A percentile compares a stretch with the other conserved stretches of the same genome.
Evolutionary conservation across 192 early-diverging fungal genomes (phyloP).

Genomic region (Coemansia sp.): DNA sequence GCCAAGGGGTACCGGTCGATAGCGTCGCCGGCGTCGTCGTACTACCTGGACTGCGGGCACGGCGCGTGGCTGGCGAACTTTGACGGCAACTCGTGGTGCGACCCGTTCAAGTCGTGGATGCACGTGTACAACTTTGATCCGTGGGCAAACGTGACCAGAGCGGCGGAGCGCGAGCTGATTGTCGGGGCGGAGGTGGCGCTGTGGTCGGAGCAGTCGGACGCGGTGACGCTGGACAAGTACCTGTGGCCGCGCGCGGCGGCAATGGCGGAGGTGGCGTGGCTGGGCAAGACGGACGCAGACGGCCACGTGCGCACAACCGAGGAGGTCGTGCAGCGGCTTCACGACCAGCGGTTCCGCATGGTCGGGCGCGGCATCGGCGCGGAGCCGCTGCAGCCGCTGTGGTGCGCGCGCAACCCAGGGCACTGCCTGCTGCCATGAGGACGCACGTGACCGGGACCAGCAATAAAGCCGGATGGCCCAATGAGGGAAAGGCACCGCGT

Average conservation of each 20-base stretch:
- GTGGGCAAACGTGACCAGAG: conserved; percentile 52
- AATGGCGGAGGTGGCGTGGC: conserved; percentile 67
- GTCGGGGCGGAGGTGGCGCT: conserved; percentile 66
- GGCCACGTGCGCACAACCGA: conserved; percentile 54
- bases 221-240: conserved; percentile 54
- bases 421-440: conserved; percentile 33
- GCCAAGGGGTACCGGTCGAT: conserved; percentile 63
- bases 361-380: conserved; percentile 61
- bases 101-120: conserved; percentile 72
- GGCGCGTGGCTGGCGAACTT: conserved; percentile 69
- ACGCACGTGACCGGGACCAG: neutral
- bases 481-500: too few species aligned
- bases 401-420: conserved; percentile 64
- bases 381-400: conserved; percentile 70
- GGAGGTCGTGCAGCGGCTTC: conserved; percentile 62
- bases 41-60: conserved; percentile 76
- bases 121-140: conserved; percentile 66
- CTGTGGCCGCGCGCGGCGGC: conserved; percentile 70
- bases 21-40: conserved; percentile 58
- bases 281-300: conserved; percentile 54
- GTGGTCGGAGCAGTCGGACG: conserved; percentile 68
- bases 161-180: conserved; percentile 55
- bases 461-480: too few species aligned
- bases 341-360: conserved; percentile 69
- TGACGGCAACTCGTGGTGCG: conserved; percentile 68